A percentile compares a stretch with the other conserved stretches of the same genome.
Evolutionary conservation across 495 filamentous ascomycete genomes (phyloP).

Genomic region (Xylaria castorea): DNA sequence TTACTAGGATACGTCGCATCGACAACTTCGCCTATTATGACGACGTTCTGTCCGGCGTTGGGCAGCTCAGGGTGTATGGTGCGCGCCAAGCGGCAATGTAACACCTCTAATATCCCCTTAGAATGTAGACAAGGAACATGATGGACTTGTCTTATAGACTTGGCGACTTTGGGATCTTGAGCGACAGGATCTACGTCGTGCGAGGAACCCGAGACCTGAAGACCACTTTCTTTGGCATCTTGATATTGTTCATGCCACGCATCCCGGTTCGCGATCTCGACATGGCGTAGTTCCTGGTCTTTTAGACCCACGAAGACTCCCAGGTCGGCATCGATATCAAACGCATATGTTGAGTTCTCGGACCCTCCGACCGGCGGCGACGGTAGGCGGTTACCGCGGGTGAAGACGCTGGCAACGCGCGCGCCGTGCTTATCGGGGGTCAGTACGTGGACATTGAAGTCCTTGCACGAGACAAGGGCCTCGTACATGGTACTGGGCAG

Average conservation of each 20-base stretch:
- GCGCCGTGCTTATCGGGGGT: constrained; percentile 49
- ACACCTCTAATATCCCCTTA: constrained; percentile 17
- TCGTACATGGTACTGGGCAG: constrained; percentile 73
- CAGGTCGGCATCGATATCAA: constrained; percentile 22
- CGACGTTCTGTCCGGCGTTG: constrained; percentile 15
- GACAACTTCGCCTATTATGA: constrained; percentile 26
- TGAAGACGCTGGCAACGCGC: constrained; percentile 51
- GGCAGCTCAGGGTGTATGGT: constrained; percentile 22
- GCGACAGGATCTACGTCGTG: not conserved
- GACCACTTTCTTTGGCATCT: constrained; percentile 13
- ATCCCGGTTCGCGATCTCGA: constrained; percentile 21
- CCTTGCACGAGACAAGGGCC: constrained; percentile 56
- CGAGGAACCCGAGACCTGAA: not conserved
- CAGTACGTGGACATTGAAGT: constrained; percentile 59
- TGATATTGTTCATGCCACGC: constrained; percentile 25
- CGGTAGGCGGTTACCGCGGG: constrained; percentile 31
- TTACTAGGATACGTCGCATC: constrained; percentile 3
- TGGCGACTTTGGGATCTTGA: not conserved
- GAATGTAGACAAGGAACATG: constrained; percentile 16
- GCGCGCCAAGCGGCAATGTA: constrained; percentile 24
- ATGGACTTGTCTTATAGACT: constrained; percentile 6
- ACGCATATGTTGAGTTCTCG: not conserved
- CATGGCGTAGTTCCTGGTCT: not conserved
- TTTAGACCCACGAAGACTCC: constrained; percentile 20
- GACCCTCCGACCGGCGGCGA: not conserved